Conservation (phyloP, 2,329 filamentous ascomycete species). For the Monosporascus sp. region DNA sequence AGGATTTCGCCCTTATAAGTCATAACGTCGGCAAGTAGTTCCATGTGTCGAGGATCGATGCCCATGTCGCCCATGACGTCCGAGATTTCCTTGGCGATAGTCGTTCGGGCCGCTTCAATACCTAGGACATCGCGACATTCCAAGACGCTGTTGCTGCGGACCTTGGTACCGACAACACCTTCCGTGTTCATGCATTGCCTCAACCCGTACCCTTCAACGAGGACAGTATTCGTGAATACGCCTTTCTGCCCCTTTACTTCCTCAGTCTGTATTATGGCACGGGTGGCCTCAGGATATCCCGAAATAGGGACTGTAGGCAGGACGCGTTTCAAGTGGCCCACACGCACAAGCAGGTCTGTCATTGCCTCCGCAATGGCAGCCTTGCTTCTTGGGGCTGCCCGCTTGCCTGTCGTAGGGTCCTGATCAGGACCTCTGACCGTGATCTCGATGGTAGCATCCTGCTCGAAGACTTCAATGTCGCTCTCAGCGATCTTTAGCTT, state of each 20-base stretch:
- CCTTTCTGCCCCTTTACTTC: slow-evolving; percentile 34
- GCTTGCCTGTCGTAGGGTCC: slow-evolving; percentile 40
- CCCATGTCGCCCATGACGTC: slow-evolving; percentile 90
- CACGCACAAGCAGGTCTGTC: slow-evolving; percentile 66
- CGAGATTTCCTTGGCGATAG: slow-evolving; percentile 84
- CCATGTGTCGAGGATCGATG: slow-evolving; percentile 97
- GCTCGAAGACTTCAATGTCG: slow-evolving; percentile 57
- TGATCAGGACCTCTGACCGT: slow-evolving; percentile 56
- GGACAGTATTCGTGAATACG: slow-evolving; percentile 50
- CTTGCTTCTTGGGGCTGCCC: slow-evolving; percentile 39
- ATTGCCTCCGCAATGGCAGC: slow-evolving; percentile 44
- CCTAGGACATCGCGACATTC: slow-evolving; percentile 83
- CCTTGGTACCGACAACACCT: slow-evolving; percentile 74
- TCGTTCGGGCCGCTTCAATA: slow-evolving; percentile 87
- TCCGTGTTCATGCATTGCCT: slow-evolving; percentile 87
- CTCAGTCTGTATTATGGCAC: slow-evolving; percentile 83
- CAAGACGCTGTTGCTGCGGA: slow-evolving; percentile 81
- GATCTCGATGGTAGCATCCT: slow-evolving; percentile 62
- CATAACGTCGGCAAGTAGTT: slow-evolving; percentile 95
- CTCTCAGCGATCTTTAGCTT: slow-evolving; percentile 70
- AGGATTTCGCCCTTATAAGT: slow-evolving; percentile 97
- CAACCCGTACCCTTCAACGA: slow-evolving; percentile 94
- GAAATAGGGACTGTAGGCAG: slow-evolving; percentile 82
- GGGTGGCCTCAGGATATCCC: slow-evolving; percentile 78
- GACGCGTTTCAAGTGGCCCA: slow-evolving; percentile 79